A percentile compares a stretch with the other conserved stretches of the same genome.
Conservation (phyloP, 2,329 filamentous ascomycete species). For the Cadophora sp. region DNA sequence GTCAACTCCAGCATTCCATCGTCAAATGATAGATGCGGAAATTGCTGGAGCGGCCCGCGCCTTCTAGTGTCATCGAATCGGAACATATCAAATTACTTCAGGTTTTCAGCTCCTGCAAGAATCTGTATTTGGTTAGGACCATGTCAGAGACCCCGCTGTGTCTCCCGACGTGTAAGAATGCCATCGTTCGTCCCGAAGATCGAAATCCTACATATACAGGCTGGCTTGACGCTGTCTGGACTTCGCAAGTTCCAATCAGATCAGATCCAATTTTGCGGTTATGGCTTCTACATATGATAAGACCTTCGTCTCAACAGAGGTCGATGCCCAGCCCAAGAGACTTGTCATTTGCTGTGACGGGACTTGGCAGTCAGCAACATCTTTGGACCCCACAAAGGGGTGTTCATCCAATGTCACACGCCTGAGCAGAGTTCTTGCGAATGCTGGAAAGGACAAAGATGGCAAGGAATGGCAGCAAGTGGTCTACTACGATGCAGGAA, state of each 20-base stretch:
- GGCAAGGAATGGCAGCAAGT: conserved; percentile 23
- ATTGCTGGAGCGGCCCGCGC: conserved; percentile 7
- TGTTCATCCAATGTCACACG: conserved; percentile 27
- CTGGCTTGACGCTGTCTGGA: too few species aligned
- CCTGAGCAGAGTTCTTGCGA: conserved; percentile 21
- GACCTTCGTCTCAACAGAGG: conserved; percentile 12
- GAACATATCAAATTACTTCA: not conserved
- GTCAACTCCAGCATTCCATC: not conserved
- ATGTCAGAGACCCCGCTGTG: conserved; percentile 1
- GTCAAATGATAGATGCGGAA: not conserved
- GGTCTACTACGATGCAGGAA: conserved; percentile 29
- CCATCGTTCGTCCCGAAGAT: not conserved
- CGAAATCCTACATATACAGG: not conserved
- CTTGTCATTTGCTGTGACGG: conserved; percentile 33
- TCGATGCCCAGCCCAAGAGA: conserved; percentile 23
- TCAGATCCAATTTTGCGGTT: too few species aligned
- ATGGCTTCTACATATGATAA: conserved; percentile 15
- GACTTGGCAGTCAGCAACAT: conserved; percentile 30
- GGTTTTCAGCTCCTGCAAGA: conserved; percentile 8
- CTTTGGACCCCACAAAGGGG: conserved; percentile 19
- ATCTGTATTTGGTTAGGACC: conserved; percentile 12
- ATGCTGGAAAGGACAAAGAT: conserved; percentile 21
- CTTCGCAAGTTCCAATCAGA: too few species aligned
- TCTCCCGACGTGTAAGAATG: not conserved
- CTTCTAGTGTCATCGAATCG: conserved; percentile 3